Evolutionary conservation across 1,284 basidiomycete genomes (phyloP).

Genomic region (Apiotrichum akiyoshidainum): DNA sequence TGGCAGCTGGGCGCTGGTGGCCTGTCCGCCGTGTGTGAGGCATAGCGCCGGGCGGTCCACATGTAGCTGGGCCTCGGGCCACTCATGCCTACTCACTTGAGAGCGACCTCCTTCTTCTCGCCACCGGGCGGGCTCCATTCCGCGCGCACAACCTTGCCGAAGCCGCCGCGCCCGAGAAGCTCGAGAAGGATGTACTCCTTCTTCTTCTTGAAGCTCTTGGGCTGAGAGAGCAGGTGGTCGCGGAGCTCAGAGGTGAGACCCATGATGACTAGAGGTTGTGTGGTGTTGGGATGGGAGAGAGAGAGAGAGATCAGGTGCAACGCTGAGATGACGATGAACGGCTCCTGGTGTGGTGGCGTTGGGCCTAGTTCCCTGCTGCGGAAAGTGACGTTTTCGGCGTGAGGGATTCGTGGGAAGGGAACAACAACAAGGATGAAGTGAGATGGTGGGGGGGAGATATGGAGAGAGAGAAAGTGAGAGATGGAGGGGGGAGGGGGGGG

Average conservation of each 20-base stretch:
- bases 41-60: no score
- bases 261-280: conserved; percentile 17
- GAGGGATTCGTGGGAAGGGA: no score
- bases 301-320: background rate
- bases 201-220: conserved; percentile 78
- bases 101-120: conserved; percentile 68
- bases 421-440: no score
- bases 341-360: background rate
- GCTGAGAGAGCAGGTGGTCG: conserved; percentile 65
- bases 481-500: no score
- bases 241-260: conserved; percentile 40
- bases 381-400: no score
- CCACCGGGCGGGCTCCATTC: conserved; percentile 56
- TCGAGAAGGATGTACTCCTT: conserved; percentile 54
- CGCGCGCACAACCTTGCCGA: conserved; percentile 72
- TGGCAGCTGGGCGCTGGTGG: background rate
- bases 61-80: no score
- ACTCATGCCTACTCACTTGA: conserved; percentile 51
- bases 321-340: background rate
- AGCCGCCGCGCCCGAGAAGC: conserved; percentile 71
- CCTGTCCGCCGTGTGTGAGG: background rate
- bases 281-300: background rate
- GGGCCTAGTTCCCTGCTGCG: no score
- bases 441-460: no score
- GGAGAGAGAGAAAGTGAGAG: no score